These are phyloP conservation scores for Colletotrichum siamense DNA, from an alignment of 2,329 filamentous ascomycete genomes.

Conservation along the genomic window DNA sequence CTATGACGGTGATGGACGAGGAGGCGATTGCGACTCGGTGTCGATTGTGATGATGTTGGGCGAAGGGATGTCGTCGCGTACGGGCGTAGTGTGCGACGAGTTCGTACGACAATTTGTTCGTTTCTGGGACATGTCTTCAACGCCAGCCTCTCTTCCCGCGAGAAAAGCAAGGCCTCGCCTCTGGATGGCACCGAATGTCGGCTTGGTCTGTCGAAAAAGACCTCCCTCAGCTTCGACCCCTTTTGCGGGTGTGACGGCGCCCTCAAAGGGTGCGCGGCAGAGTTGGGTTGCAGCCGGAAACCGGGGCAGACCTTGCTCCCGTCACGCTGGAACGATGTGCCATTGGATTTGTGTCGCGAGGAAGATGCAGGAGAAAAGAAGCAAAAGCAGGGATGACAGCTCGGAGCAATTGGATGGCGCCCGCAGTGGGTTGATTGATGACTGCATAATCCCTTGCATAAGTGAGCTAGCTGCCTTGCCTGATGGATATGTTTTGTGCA, in stretches of 20 bases:
- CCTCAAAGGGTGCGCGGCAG: conserved; percentile 1
- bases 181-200: not conserved
- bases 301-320: conserved; percentile 3
- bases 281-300: conserved; percentile 4
- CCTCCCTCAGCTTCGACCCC: not conserved
- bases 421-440: not conserved
- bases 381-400: not conserved
- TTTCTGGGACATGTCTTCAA: not conserved
- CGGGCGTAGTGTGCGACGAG: not conserved
- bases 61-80: not conserved
- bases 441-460: conserved; percentile 1
- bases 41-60: not conserved
- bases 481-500: not conserved
- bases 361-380: not conserved
- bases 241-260: conserved; percentile 1
- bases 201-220: not conserved
- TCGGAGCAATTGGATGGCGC: conserved; percentile 7
- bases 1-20: not conserved
- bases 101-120: not conserved
- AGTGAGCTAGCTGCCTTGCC: not conserved
- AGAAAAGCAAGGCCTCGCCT: not conserved
- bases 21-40: not conserved
- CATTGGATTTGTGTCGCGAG: not conserved
- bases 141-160: not conserved
- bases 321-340: not conserved